Percentiles rank a stretch among this genome's conserved stretches.
phyloP scores from a whole-genome alignment of 2,329 filamentous ascomycete genomes.

The Nannizziopsis barbatae region DNA sequence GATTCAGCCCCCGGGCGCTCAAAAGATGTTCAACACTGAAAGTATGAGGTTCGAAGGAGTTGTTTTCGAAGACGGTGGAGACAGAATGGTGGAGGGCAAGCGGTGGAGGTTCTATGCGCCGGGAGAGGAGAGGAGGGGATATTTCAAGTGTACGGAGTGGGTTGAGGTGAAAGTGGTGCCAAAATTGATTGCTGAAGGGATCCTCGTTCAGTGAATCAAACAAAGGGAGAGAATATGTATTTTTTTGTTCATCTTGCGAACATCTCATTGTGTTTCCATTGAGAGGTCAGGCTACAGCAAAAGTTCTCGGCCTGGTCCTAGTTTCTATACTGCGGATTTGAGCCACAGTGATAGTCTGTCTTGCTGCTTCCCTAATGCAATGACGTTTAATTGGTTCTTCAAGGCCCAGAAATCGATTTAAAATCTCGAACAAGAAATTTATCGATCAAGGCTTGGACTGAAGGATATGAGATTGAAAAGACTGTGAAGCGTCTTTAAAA shows the following conservation, averaged over 20 bases:
- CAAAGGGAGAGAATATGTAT: background rate
- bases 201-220: constrained; percentile 1
- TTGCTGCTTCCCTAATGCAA: too few relatives aligned
- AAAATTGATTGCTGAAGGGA: constrained; percentile 4
- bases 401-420: too few relatives aligned
- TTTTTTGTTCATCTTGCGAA: background rate
- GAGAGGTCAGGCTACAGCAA: too few relatives aligned
- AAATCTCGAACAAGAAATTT: too few relatives aligned
- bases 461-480: too few relatives aligned
- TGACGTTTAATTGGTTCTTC: too few relatives aligned
- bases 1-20: constrained; percentile 4
- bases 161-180: constrained; percentile 9
- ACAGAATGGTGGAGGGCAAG: background rate
- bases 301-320: too few relatives aligned
- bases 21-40: constrained; percentile 8
- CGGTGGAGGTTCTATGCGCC: constrained; percentile 9
- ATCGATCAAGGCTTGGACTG: too few relatives aligned
- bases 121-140: constrained; percentile 6
- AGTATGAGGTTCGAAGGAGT: constrained; percentile 10
- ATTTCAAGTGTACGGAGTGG: constrained; percentile 13
- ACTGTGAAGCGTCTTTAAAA: too few relatives aligned
- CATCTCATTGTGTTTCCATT: too few relatives aligned
- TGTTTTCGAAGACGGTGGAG: background rate
- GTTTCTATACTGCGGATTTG: too few relatives aligned
- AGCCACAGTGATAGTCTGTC: too few relatives aligned